phyloP scores from a whole-genome alignment of 2,329 filamentous ascomycete species.

The Ophiostoma pallidulum region DNA sequence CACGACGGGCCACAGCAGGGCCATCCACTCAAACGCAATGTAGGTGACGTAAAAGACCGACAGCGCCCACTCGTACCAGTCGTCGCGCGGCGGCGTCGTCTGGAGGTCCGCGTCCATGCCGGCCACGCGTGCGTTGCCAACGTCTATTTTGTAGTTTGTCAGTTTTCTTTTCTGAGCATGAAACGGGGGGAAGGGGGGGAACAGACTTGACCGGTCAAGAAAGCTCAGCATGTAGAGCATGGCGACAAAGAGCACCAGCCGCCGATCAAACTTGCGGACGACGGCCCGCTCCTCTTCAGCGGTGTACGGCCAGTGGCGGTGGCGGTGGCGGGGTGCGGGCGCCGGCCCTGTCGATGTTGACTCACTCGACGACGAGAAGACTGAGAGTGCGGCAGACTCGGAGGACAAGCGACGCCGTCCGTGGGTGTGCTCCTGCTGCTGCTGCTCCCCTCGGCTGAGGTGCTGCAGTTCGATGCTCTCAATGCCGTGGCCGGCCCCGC shows the following conservation, averaged over 20 bases:
- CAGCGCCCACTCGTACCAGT: conserved; percentile 52
- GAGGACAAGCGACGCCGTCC: neutral
- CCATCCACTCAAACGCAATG: conserved; percentile 57
- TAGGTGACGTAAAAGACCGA: conserved; percentile 55
- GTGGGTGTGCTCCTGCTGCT: no score
- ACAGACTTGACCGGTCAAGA: conserved; percentile 70
- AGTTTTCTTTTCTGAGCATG: no score
- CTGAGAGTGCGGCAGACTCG: neutral
- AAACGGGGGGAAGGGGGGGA: neutral
- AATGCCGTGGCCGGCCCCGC: neutral
- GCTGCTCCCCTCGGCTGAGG: neutral
- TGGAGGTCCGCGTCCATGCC: conserved; percentile 55
- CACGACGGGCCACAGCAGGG: conserved; percentile 49
- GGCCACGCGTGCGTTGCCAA: conserved; percentile 54
- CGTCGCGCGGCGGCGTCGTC: conserved; percentile 32
- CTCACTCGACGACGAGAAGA: neutral
- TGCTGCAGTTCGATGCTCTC: conserved; percentile 11
- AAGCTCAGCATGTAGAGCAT: conserved; percentile 79
- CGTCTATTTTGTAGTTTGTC: conserved; percentile 33
- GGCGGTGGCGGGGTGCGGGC: no score
- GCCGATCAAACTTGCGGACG: conserved; percentile 65
- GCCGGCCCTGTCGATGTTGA: neutral
- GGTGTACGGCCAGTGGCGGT: conserved; percentile 33
- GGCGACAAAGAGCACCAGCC: conserved; percentile 71
- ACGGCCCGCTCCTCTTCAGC: conserved; percentile 64